Percentiles rank a stretch among this genome's conserved stretches.
Evolutionary conservation across 208 protist species (phyloP).

Genomic region (Polymyxa betae): DNA sequence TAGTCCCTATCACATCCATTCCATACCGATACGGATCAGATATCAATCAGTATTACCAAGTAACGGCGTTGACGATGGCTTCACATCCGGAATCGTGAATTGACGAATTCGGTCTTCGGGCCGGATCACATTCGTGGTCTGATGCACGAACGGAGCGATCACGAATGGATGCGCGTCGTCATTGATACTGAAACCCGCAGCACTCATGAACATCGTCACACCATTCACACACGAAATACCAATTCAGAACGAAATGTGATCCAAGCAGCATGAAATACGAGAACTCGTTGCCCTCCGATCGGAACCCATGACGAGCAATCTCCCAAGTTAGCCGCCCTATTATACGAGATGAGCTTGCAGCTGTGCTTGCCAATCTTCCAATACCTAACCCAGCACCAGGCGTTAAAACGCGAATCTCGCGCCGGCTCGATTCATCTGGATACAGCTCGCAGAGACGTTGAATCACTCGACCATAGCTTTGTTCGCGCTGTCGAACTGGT

Average conservation of each 20-base stretch:
- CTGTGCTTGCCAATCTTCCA: not conserved
- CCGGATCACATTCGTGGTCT: conserved; percentile 84
- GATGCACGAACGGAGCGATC: conserved; percentile 87
- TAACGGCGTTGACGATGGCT: conserved; percentile 73
- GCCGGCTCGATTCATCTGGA: conserved; percentile 72
- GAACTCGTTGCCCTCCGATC: conserved; percentile 92
- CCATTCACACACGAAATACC: not conserved
- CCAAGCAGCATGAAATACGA: conserved; percentile 95
- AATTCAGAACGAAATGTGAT: conserved; percentile 92
- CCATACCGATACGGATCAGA: not conserved
- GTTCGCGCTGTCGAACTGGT: not conserved
- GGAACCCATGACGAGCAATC: conserved; percentile 85
- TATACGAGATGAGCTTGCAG: not conserved
- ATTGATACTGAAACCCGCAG: not conserved
- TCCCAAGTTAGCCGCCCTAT: conserved; percentile 88
- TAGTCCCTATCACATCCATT: conserved; percentile 65
- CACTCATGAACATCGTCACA: not conserved
- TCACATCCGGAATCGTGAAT: conserved; percentile 86
- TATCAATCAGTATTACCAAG: conserved; percentile 36
- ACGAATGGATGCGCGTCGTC: conserved; percentile 62
- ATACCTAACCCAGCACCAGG: conserved; percentile 74
- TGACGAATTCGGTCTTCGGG: conserved; percentile 83
- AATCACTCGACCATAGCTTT: conserved; percentile 76
- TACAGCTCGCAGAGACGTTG: conserved; percentile 77
- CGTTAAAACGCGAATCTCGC: conserved; percentile 79